phyloP scores from a whole-genome alignment of 805 yeast species.

The Middelhovenomyces tepae region DNA sequence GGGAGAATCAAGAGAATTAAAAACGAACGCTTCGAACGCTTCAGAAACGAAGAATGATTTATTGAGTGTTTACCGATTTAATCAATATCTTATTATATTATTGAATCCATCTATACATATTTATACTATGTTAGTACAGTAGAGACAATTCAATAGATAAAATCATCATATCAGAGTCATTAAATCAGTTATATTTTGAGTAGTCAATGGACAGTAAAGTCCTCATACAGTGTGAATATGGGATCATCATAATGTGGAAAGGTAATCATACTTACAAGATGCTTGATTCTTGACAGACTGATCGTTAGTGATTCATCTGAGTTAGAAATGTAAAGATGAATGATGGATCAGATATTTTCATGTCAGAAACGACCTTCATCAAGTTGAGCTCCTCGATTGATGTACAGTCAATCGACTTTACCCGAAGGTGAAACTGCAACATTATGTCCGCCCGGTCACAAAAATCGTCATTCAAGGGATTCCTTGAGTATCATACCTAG shows the following conservation, averaged over 20 bases:
- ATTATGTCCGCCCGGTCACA: slow-evolving; percentile 34
- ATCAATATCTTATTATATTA: slow-evolving; percentile 1
- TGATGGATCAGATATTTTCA: too few relatives aligned
- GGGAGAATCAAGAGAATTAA: not conserved
- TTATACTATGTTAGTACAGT: not conserved
- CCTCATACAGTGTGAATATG: slow-evolving; percentile 31
- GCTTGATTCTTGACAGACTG: not conserved
- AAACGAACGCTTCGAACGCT: slow-evolving; percentile 1
- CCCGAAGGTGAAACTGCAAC: slow-evolving; percentile 5
- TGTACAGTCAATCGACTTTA: slow-evolving; percentile 17
- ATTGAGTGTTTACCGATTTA: not conserved
- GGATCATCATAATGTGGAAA: slow-evolving; percentile 23
- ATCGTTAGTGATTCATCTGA: not conserved
- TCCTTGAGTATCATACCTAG: too few relatives aligned
- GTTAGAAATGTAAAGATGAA: slow-evolving; percentile 4
- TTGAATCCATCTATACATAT: not conserved
- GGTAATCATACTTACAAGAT: slow-evolving; percentile 5
- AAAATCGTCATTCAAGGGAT: slow-evolving; percentile 28
- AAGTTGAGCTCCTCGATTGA: slow-evolving; percentile 9
- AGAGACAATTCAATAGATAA: slow-evolving; percentile 2
- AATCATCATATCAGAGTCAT: slow-evolving; percentile 29
- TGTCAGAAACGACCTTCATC: slow-evolving; percentile 20
- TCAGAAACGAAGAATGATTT: not conserved
- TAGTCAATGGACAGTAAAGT: slow-evolving; percentile 19
- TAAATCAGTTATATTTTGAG: slow-evolving; percentile 27